Conservation (phyloP, 441 rosid genomes). For the Croton setiger region DNA sequence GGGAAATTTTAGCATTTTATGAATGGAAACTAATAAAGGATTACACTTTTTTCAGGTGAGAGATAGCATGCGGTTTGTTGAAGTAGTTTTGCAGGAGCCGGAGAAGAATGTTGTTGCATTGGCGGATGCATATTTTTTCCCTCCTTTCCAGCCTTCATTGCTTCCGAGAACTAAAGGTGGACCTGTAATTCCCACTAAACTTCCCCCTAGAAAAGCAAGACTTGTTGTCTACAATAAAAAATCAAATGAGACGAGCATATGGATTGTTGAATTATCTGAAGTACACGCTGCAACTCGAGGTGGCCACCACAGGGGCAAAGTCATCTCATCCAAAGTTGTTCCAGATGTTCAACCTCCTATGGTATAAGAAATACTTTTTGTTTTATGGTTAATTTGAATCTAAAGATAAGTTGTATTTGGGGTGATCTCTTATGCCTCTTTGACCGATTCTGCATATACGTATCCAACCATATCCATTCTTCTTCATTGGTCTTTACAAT, state of each 20-base stretch:
- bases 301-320: constrained; percentile 91
- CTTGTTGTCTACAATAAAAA: constrained; percentile 70
- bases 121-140: constrained; percentile 92
- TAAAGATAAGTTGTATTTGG: background rate
- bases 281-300: constrained; percentile 87
- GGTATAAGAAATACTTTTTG: constrained; percentile 30
- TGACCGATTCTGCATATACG: constrained; percentile 5
- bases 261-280: constrained; percentile 78
- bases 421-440: background rate
- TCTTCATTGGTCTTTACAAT: constrained; percentile 16
- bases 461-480: constrained; percentile 8
- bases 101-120: constrained; percentile 71
- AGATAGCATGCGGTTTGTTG: constrained; percentile 87
- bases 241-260: constrained; percentile 77
- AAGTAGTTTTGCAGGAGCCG: constrained; percentile 75
- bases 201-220: constrained; percentile 80
- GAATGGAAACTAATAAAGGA: background rate
- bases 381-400: background rate
- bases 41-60: constrained; percentile 51
- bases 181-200: constrained; percentile 72
- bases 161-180: constrained; percentile 77
- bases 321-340: constrained; percentile 61
- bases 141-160: constrained; percentile 85
- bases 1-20: background rate
- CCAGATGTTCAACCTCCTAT: constrained; percentile 90